A percentile compares a stretch with the other conserved stretches of the same genome.
Conservation (phyloP, 2,329 filamentous ascomycete genomes). For the Sclerotinia spermophila region DNA sequence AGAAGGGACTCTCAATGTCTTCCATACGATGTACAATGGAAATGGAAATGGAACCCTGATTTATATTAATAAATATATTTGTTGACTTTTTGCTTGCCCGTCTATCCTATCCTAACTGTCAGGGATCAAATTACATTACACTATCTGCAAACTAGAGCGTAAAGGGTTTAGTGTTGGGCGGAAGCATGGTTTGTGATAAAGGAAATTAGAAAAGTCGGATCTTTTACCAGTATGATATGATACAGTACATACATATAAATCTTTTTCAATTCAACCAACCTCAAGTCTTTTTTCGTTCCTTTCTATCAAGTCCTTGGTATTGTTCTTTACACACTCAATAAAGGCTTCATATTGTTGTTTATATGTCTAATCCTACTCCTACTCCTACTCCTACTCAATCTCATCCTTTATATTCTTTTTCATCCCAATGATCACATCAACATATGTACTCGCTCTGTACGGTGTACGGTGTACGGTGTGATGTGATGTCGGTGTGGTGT, state of each 20-base stretch:
- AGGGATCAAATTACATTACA: background rate
- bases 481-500: no score
- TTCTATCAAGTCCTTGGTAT: background rate
- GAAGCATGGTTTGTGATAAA: background rate
- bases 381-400: background rate
- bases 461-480: no score
- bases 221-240: no score
- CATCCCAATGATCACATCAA: no score
- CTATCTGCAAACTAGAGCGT: background rate
- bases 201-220: slow-evolving; percentile 12
- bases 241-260: no score
- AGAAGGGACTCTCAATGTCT: background rate
- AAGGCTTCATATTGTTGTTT: background rate
- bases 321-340: background rate
- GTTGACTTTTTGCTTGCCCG: background rate
- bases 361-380: no score
- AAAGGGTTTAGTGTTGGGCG: background rate
- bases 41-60: background rate
- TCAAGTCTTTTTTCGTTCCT: background rate
- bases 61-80: no score
- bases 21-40: no score
- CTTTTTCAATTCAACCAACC: background rate
- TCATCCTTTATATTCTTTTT: no score
- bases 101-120: no score
- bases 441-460: no score